phyloP scores from a whole-genome alignment of 23 red algal genomes.

The Gracilaria vermiculophylla region DNA sequence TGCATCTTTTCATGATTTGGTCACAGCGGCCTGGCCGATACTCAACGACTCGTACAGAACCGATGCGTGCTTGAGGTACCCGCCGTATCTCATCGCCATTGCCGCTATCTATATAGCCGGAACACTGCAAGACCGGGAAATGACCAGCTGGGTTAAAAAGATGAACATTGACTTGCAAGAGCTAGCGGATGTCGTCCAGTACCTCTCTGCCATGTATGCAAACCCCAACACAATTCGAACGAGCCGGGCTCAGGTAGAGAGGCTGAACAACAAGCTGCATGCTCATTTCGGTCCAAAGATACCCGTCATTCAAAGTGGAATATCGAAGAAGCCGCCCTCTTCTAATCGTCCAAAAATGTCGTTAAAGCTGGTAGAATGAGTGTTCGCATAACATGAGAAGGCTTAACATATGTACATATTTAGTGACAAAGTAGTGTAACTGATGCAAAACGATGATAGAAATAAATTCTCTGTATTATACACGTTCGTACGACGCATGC shows the following conservation, averaged over 20 bases:
- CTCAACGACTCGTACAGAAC: conserved; percentile 79
- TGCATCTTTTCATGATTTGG: conserved; percentile 45
- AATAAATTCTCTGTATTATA: not conserved
- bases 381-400: not conserved
- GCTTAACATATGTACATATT: conserved; percentile 1
- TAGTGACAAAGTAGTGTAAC: not conserved
- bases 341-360: conserved; percentile 60
- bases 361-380: conserved; percentile 21
- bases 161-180: conserved; percentile 64
- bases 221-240: conserved; percentile 47
- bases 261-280: conserved; percentile 71
- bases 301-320: conserved; percentile 6
- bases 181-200: conserved; percentile 54
- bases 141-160: conserved; percentile 67
- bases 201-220: conserved; percentile 55
- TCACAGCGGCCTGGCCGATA: conserved; percentile 69
- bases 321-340: conserved; percentile 58
- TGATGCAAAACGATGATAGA: not conserved
- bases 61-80: conserved; percentile 66
- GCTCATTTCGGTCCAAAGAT: conserved; percentile 57
- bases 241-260: conserved; percentile 34
- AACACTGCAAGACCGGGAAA: conserved; percentile 65
- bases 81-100: conserved; percentile 70
- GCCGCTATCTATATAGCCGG: conserved; percentile 73
- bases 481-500: not conserved